Evolutionary conservation across 2,329 filamentous ascomycete species (phyloP), one percentile per base, ranked within the genome.

Genomic region (Pseudogymnoascus sp.): DNA sequence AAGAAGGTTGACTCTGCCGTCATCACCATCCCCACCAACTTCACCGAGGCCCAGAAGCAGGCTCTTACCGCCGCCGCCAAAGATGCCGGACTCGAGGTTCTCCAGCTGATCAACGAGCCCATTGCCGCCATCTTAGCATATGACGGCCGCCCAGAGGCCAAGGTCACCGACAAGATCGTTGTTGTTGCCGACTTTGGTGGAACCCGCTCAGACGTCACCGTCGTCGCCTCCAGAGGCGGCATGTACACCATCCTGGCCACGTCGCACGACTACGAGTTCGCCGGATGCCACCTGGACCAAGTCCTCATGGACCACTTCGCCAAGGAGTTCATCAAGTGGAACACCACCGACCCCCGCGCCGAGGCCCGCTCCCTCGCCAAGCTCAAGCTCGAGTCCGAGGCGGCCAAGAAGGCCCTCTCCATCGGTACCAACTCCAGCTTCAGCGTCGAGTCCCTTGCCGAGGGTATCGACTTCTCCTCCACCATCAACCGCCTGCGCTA

Each of bases 311-410:
- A 99, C 75, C 88, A 97, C 82, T 97, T 97, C 71, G 90, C 93
- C 71, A 99, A 99, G 83, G 95, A 99, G 78, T 99, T 99, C 79
- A 84, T 95, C 74, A 97, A 99, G 85, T 96, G 96, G 83, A 86
- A 97, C 79, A 78, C 77, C 36, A 85, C 85, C 64, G 95, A 97
- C 76, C 95, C 95, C 21, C 85, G 93, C 70, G 83, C 87, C 73
- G 91, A 95, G 74, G 82, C 87, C 63, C 87, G 87, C 71, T 89
- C 89, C 71, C 79, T 97, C 71, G 93, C 95, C 66, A 99, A 97
- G 83, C 82, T 99, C 69, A 93, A 91, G 78, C 83, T 92, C 59
- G 95, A 97, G 80, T 85, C 91, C 68, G 95, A 99, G 79, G 84
- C 87, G 60, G 88, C 93, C 71, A 97, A 96, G 84, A 95, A 95